These are phyloP conservation scores for Pythium pectinolyticum DNA, from an alignment of 352 stramenopile genomes.

Conservation along the genomic window DNA sequence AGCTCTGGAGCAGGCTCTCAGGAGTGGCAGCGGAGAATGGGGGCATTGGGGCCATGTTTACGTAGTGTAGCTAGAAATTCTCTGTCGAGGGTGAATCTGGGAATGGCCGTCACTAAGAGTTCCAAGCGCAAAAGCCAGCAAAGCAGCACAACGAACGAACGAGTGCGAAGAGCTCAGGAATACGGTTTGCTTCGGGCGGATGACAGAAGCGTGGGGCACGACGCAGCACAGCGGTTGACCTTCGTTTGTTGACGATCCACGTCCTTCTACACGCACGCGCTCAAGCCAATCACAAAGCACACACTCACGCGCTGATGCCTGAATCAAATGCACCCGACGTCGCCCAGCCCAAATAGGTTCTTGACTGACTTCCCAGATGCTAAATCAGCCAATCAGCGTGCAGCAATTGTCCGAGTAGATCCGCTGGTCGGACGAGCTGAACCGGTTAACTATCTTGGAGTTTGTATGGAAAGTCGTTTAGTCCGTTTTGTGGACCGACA, in stretches of 20 bases:
- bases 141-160: not conserved
- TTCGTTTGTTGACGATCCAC: conserved; percentile 11
- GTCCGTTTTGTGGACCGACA: not conserved
- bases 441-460: conserved; percentile 14
- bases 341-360: conserved; percentile 4
- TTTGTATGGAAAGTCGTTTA: conserved; percentile 8
- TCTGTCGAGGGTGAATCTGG: not conserved
- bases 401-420: not conserved
- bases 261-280: conserved; percentile 7
- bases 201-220: not conserved
- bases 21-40: conserved; percentile 28
- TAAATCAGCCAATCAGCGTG: conserved; percentile 4
- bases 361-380: not conserved
- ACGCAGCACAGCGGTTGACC: not conserved
- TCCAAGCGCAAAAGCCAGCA: not conserved
- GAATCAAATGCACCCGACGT: not conserved
- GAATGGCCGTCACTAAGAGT: not conserved
- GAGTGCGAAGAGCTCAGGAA: not conserved
- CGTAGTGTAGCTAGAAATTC: too few species aligned
- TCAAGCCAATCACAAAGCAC: conserved; percentile 1
- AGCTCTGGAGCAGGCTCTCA: not conserved
- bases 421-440: conserved; percentile 4
- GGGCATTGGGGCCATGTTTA: conserved; percentile 34
- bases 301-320: conserved; percentile 1
- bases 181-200: conserved; percentile 14